A percentile compares a stretch with the other conserved stretches of the same genome.
phyloP scores from a whole-genome alignment of 129 eudicot species.

The Lactuca sativa region DNA sequence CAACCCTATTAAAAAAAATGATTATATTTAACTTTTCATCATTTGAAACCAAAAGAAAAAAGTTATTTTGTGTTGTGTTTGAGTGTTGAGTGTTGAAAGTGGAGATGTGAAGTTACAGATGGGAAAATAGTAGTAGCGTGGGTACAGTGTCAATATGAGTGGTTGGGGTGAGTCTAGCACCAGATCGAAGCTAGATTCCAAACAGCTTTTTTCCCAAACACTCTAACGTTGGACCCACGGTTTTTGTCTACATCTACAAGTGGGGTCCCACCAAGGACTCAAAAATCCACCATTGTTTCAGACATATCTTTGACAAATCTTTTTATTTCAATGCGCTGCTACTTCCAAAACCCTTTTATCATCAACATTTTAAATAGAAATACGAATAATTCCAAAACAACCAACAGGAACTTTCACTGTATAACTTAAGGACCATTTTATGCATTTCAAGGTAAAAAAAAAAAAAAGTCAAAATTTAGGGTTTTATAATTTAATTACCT shows the following conservation, averaged over 20 bases:
- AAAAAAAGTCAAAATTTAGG: conserved; percentile 15
- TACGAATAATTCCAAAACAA: conserved; percentile 19
- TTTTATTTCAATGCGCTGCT: background rate
- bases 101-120: conserved; percentile 19
- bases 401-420: conserved; percentile 29
- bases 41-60: too few relatives aligned
- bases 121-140: conserved; percentile 30
- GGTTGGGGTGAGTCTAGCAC: conserved; percentile 49
- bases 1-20: background rate
- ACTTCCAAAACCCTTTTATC: background rate
- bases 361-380: background rate
- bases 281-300: conserved; percentile 5
- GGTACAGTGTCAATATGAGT: conserved; percentile 26
- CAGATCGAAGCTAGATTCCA: conserved; percentile 37
- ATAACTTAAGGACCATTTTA: background rate
- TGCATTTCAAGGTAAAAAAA: background rate
- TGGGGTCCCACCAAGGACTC: conserved; percentile 28
- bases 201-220: conserved; percentile 10
- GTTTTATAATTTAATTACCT: conserved; percentile 38
- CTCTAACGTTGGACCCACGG: conserved; percentile 20
- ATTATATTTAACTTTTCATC: background rate
- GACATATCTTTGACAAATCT: conserved; percentile 22
- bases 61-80: background rate
- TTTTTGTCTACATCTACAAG: conserved; percentile 24
- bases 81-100: background rate